These are phyloP conservation scores for Aspergillus sp. DNA, from an alignment of 2,329 filamentous ascomycete species.

Conservation along the genomic window DNA sequence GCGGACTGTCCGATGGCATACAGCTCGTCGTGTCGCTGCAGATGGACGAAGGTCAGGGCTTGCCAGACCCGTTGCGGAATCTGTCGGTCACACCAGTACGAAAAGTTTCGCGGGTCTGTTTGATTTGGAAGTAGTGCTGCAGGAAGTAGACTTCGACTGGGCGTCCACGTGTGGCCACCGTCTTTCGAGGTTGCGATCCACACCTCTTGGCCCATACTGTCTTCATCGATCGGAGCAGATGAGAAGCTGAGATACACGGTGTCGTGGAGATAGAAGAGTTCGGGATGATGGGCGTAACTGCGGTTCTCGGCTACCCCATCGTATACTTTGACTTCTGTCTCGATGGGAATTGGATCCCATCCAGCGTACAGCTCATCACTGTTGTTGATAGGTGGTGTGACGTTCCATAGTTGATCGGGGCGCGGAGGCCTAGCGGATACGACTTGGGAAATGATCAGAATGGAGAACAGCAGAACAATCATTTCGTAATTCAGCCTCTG, in stretches of 20 bases:
- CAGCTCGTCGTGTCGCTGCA: neutral
- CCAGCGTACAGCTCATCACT: neutral
- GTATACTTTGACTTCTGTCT: neutral
- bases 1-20: neutral
- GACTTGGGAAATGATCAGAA: neutral
- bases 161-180: neutral
- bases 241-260: neutral
- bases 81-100: neutral
- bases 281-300: neutral
- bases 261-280: neutral
- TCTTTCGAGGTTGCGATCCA: neutral
- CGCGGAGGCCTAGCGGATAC: neutral
- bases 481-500: too few species aligned
- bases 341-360: neutral
- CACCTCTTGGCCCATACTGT: neutral
- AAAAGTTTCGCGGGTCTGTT: neutral
- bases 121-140: neutral
- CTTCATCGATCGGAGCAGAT: neutral
- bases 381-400: neutral
- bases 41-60: neutral
- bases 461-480: too few species aligned
- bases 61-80: neutral
- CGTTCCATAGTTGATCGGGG: neutral
- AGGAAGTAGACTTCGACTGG: neutral
- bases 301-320: neutral